Evolutionary conservation across 139 green algal species (phyloP).

Genomic region (Edaphochlamys debaryana): DNA sequence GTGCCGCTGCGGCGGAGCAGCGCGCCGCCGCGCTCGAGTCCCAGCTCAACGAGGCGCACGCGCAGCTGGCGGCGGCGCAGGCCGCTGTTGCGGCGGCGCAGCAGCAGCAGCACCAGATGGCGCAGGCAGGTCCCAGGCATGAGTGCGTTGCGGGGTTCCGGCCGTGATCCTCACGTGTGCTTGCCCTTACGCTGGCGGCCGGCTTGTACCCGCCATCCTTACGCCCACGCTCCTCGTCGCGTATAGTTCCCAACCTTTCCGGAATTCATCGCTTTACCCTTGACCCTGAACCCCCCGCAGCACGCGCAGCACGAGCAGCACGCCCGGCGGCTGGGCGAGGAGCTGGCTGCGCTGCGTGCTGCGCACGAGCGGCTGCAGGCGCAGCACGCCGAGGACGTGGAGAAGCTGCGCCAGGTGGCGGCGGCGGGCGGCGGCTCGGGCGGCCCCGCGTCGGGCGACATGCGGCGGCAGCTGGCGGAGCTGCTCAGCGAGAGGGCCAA

Average conservation of each 20-base stretch:
- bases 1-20: background rate
- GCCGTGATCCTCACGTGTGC: too few species aligned
- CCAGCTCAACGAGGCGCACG: background rate
- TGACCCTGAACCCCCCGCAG: too few species aligned
- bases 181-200: too few species aligned
- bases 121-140: too few species aligned
- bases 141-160: too few species aligned
- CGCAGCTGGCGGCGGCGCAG: background rate
- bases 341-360: background rate
- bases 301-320: background rate
- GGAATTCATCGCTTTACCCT: too few species aligned
- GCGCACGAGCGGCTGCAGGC: constrained; percentile 27
- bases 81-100: too few species aligned
- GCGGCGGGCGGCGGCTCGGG: background rate
- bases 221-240: too few species aligned
- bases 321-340: background rate
- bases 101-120: too few species aligned
- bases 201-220: too few species aligned
- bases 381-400: constrained; percentile 1
- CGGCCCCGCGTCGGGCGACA: background rate
- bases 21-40: background rate
- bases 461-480: constrained; percentile 36
- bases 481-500: constrained; percentile 8
- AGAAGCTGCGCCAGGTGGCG: background rate
- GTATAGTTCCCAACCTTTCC: too few species aligned